Evolutionary conservation across 805 yeast genomes (phyloP), one percentile per base, ranked within the genome.

Genomic region (Ogataea haglerorum): DNA sequence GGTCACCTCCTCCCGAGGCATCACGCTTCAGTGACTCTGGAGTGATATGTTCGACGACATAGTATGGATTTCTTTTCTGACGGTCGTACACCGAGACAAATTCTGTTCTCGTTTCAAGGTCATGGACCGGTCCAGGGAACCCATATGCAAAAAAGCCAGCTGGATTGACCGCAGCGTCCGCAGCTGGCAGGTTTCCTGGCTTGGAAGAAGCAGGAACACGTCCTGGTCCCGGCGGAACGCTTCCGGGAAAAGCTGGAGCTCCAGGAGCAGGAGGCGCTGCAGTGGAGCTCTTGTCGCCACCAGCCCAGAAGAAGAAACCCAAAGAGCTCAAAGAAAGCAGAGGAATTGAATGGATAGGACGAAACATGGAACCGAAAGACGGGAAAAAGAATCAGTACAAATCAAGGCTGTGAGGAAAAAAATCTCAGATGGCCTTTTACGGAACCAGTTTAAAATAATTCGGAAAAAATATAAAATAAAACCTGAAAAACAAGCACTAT

Each of bases 71-170:
- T 45, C 90, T 73, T 24, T 80, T 84, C 47, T 81, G 75, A 50
- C 99, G 75, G 58, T 93, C 91, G 62, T 80, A 93, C 52, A 93
- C 86, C 40, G 93, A 78, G 14, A 91, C 76, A 60, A 83, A 93
- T 64, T 89, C 96, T 42, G 72, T 69, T 46, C 87, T 72, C 9
- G 69, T 76, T 42, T 78, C 78, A 43, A 91, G 63, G 58, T 93
- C 99, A 61, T 88, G 95, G 23, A 85, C 74, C 0, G 98, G 98
- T 2, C 96, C 96, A 0, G 98, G 99, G 56, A 86, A 88, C 3
- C 99, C 99, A 58, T 85, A 90, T 53, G 82, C 80, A 69, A 89
- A 90, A 65, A 85, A 89, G 6, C 70, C 95, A 16, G 77, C 74
- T 0, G 98, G 99, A 44, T 78, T 72, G 4, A 87, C 76, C 4